A percentile compares a stretch with the other conserved stretches of the same genome.
These are phyloP conservation scores for Graphilbum sp. DNA, from an alignment of 2,329 filamentous ascomycete species.

Conservation along the genomic window DNA sequence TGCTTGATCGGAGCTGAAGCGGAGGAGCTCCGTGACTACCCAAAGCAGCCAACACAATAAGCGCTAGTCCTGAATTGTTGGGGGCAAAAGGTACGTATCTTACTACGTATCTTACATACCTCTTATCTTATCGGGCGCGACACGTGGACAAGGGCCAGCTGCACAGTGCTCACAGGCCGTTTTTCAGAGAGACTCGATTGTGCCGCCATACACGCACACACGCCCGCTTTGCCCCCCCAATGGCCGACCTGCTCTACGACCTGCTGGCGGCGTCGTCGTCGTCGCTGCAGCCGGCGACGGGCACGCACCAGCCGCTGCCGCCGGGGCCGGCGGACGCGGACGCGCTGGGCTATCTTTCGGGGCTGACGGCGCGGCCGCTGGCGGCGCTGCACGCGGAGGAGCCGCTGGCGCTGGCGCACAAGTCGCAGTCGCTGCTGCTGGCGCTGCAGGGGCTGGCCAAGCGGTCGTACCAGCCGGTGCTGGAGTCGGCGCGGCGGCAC, in stretches of 20 bases:
- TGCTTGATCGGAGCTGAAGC: no score
- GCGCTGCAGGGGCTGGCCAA: slow-evolving; percentile 80
- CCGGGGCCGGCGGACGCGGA: slow-evolving; percentile 26
- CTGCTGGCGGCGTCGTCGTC: slow-evolving; percentile 34
- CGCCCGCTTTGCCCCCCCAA: slow-evolving; percentile 14
- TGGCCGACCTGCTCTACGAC: slow-evolving; percentile 62
- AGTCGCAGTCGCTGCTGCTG: slow-evolving; percentile 63
- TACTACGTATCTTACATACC: no score
- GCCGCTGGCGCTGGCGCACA: slow-evolving; percentile 62
- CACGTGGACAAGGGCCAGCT: no score
- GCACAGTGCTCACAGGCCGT: no score
- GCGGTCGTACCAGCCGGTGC: slow-evolving; percentile 71
- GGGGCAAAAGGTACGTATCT: no score
- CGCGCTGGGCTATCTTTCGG: slow-evolving; percentile 56
- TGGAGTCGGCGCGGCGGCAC: slow-evolving; percentile 64
- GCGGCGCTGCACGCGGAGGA: slow-evolving; percentile 58
- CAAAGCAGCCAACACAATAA: no score
- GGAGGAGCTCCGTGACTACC: no score
- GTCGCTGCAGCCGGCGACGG: slow-evolving; percentile 13
- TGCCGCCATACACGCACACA: no score
- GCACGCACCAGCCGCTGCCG: slow-evolving; percentile 8
- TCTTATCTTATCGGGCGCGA: no score
- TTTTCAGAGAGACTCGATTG: no score
- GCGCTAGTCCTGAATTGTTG: no score
- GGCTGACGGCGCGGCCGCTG: slow-evolving; percentile 61